These are phyloP conservation scores for Lobosporangium transversale DNA, from an alignment of 192 early-diverging fungal genomes.

Conservation along the genomic window DNA sequence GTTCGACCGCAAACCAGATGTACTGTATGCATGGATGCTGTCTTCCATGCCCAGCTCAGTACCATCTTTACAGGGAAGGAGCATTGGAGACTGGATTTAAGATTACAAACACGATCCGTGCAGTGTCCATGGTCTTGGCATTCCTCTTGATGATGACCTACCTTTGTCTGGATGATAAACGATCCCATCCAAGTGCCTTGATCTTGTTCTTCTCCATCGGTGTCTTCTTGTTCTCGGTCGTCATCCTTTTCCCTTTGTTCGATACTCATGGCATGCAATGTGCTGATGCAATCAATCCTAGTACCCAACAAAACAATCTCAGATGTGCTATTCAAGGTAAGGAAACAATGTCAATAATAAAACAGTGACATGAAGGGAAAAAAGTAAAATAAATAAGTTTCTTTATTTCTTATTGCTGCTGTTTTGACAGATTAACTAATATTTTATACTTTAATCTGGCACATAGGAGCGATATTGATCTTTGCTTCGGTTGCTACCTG, in stretches of 20 bases:
- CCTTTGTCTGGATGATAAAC: slow-evolving; percentile 56
- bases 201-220: slow-evolving; percentile 58
- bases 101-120: slow-evolving; percentile 56
- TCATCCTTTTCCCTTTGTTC: slow-evolving; percentile 59
- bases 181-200: slow-evolving; percentile 58
- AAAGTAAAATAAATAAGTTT: not conserved
- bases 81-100: slow-evolving; percentile 53
- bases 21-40: slow-evolving; percentile 61
- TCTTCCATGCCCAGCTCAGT: slow-evolving; percentile 62
- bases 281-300: slow-evolving; percentile 35
- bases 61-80: slow-evolving; percentile 54
- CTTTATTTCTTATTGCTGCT: not conserved
- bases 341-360: not conserved
- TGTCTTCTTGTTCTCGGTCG: slow-evolving; percentile 60
- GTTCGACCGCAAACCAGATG: slow-evolving; percentile 15
- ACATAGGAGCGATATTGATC: slow-evolving; percentile 56
- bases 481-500: slow-evolving; percentile 56
- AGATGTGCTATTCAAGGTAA: slow-evolving; percentile 62
- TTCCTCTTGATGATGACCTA: slow-evolving; percentile 60
- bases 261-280: slow-evolving; percentile 59
- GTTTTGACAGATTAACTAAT: no score
- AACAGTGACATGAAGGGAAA: not conserved
- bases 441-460: not conserved
- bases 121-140: slow-evolving; percentile 48
- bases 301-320: slow-evolving; percentile 58